A percentile compares a stretch with the other conserved stretches of the same genome.
Conservation (phyloP, 192 early-diverging fungal species). For the Chytriomyces confervae region DNA sequence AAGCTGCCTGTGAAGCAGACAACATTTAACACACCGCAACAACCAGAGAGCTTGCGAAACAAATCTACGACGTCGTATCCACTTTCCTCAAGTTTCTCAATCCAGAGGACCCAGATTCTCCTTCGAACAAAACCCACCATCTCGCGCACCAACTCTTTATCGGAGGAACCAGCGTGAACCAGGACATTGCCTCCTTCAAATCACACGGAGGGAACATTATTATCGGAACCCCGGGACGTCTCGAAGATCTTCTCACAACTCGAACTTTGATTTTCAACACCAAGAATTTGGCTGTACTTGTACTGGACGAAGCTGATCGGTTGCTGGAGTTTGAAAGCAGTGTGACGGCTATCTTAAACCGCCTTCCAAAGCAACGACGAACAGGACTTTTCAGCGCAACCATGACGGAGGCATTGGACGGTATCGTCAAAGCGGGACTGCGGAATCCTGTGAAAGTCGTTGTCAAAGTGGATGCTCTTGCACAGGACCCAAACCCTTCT, state of each 20-base stretch:
- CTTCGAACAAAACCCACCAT: slow-evolving; percentile 29
- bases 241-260: too few relatives aligned
- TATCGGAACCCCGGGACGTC: slow-evolving; percentile 51
- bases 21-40: not conserved
- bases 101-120: slow-evolving; percentile 12
- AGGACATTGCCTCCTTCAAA: slow-evolving; percentile 70
- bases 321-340: slow-evolving; percentile 84
- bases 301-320: slow-evolving; percentile 89
- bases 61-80: slow-evolving; percentile 76
- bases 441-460: slow-evolving; percentile 89
- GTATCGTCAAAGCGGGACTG: slow-evolving; percentile 85
- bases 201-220: slow-evolving; percentile 78
- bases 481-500: slow-evolving; percentile 1
- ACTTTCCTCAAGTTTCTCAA: slow-evolving; percentile 55
- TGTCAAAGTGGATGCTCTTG: slow-evolving; percentile 83
- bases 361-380: slow-evolving; percentile 90
- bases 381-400: slow-evolving; percentile 98
- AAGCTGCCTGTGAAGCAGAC: slow-evolving; percentile 58
- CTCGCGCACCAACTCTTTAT: slow-evolving; percentile 69
- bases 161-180: slow-evolving; percentile 70
- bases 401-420: slow-evolving; percentile 86
- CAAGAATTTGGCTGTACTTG: slow-evolving; percentile 76
- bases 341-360: slow-evolving; percentile 77
- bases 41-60: slow-evolving; percentile 82
- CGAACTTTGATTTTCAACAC: slow-evolving; percentile 76